Evolutionary conservation across 2,329 filamentous ascomycete genomes (phyloP), one percentile per base, ranked within the genome.

Genomic region (Kalmusia sp.): DNA sequence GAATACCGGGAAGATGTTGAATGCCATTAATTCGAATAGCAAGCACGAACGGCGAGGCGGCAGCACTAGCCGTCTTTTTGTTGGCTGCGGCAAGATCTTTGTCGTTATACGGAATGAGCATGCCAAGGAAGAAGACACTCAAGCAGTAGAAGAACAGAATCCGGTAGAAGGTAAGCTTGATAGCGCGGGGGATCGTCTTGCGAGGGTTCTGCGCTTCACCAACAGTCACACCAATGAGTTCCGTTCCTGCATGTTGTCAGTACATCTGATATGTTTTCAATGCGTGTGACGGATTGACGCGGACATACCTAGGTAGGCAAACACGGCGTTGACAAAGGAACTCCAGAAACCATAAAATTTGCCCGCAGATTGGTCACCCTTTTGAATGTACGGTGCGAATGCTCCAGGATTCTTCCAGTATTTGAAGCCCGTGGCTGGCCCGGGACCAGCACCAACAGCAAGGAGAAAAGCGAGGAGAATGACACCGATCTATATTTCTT

Each of bases 201-300:
- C 76, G 74, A 25, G 83, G 83, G 55, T 85, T 80, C 1, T 72
- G 71, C 7, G 82, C 79, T 64, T 85, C 83, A 22, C 82, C 83
- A 17, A 82, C 82, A 12, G 82, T 81, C 27, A 85, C 74, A 63
- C 84, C 84, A 41, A 84, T 82, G 33, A 87, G 74, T 69, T 87
- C 85, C n/a, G 84, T 86, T n/a, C n/a, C n/a, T n/a, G n/a, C n/a
- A n/a, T n/a, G n/a, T n/a, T 79, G 61, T 91, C 76, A 71, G 93
- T 93, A 52, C 90, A 90, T 79, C 85, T 93, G 75, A 93, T 93
- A n/a, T n/a, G n/a, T n/a, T n/a, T n/a, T n/a, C n/a, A n/a, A n/a
- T n/a, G n/a, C n/a, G n/a, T n/a, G n/a, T n/a, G n/a, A n/a, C n/a
- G n/a, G n/a, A n/a, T n/a, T n/a, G n/a, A n/a, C n/a, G n/a, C n/a